A percentile compares a stretch with the other conserved stretches of the same genome.
phyloP scores from a whole-genome alignment of 768 basidiomycete species.

The Phaffia australis region DNA sequence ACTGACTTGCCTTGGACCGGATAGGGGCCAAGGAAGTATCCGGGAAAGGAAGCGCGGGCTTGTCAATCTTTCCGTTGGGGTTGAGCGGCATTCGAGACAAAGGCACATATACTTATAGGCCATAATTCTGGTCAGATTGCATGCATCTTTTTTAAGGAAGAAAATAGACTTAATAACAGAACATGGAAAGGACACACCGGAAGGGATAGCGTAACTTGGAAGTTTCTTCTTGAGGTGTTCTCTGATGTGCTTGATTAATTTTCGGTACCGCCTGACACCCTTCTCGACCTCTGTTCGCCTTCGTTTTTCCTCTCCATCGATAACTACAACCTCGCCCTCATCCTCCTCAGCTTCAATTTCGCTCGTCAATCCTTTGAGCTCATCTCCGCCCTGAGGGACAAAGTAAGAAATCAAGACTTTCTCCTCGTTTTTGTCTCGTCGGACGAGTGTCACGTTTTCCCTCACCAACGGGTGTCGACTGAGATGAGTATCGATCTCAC shows the following conservation, averaged over 20 bases:
- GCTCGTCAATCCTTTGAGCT: conserved; percentile 30
- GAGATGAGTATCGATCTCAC: conserved; percentile 93
- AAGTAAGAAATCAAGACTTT: conserved; percentile 97
- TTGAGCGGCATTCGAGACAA: conserved; percentile 92
- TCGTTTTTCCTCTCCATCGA: conserved; percentile 45
- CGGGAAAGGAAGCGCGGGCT: conserved; percentile 94
- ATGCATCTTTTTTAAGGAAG: not conserved
- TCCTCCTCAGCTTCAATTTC: conserved; percentile 38
- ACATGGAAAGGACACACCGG: conserved; percentile 48
- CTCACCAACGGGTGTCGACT: conserved; percentile 83
- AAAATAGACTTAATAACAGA: conserved; percentile 13
- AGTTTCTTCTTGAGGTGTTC: conserved; percentile 95
- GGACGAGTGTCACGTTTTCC: conserved; percentile 95
- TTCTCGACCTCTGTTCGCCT: conserved; percentile 53
- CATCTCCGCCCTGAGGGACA: conserved; percentile 62
- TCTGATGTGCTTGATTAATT: conserved; percentile 82
- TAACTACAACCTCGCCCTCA: conserved; percentile 41
- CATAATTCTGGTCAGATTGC: not conserved
- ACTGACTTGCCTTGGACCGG: conserved; percentile 40
- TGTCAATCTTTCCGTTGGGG: conserved; percentile 98
- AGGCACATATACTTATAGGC: conserved; percentile 71
- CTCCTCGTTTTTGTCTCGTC: conserved; percentile 97
- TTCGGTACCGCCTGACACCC: conserved; percentile 73
- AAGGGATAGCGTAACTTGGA: conserved; percentile 85
- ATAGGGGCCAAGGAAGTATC: conserved; percentile 58